Evolutionary conservation across 1,139 yeast species (phyloP), one percentile per base, ranked within the genome.

Genomic region (Suhomyces bokatorum): DNA sequence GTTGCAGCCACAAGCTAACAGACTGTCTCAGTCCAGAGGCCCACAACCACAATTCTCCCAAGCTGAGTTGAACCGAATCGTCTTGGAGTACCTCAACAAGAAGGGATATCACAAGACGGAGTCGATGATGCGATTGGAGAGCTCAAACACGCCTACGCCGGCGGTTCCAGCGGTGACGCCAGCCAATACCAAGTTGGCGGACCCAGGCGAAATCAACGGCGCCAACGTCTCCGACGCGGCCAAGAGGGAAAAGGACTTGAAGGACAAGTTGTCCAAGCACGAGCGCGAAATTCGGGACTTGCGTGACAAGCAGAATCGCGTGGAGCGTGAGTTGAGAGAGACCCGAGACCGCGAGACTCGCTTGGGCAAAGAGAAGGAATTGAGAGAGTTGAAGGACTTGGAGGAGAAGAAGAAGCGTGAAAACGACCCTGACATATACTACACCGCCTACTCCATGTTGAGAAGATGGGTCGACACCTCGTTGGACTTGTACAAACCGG

Each of bases 51-150:
- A 70, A 52, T 67, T 68, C 41, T 72, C 78, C 2, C 91, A 85
- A 43, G 89, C 91, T 1, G 97, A 91, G 63, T 74, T 91, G 64
- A 89, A 91, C 64, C 73, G 95, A 54, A 87, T 91, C 59, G 98
- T 93, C 30, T 74, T 93, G 57, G 99, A 93, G 57, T 93, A 93
- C 58, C 77, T 95, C 53, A 87, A 84, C 63, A 91, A 93, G 60
- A 90, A 91, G 62, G 99, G 99, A 3, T 95, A 89, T 60, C 91
- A 89, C 53, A 81, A 86, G 54, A 91, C 98, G 0, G 99, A 95
- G 63, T 90, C 97, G 4, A 88, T 90, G 85, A 77, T 93, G 48
- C 78, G 99, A 52, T 80, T 90, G 51, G 99, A 95, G 62, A 83
- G 89, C 50, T 80, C 95, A 3, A 83, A 89, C 49, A 78, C 78